A percentile compares a stretch with the other conserved stretches of the same genome.
phyloP scores from a whole-genome alignment of 352 stramenopile genomes.

The Globisporangium recalcitrans region DNA sequence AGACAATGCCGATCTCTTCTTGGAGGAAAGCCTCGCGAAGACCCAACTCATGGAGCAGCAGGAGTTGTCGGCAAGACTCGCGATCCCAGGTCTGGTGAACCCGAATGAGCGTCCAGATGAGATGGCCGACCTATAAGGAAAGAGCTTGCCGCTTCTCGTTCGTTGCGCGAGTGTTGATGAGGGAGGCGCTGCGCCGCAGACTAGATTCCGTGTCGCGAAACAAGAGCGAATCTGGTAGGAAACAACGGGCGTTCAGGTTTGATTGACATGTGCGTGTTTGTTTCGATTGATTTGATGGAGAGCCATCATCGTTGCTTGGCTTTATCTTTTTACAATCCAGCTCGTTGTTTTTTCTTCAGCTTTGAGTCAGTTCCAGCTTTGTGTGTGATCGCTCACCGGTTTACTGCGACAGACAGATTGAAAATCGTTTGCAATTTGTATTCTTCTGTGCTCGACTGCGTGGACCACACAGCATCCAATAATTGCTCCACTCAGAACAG shows the following conservation, averaged over 20 bases:
- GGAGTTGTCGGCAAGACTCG: constrained; percentile 72
- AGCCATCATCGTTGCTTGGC: constrained; percentile 8
- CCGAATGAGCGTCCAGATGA: constrained; percentile 88
- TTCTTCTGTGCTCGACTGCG: too few species aligned
- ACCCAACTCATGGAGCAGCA: constrained; percentile 86
- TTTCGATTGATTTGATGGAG: constrained; percentile 1
- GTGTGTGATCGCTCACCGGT: too few species aligned
- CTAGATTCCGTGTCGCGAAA: not conserved
- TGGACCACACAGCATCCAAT: not conserved
- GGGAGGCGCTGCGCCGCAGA: not conserved
- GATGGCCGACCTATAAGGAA: constrained; percentile 75
- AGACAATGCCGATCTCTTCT: constrained; percentile 96
- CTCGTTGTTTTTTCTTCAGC: not conserved
- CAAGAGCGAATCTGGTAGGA: constrained; percentile 1
- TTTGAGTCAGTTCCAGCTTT: not conserved
- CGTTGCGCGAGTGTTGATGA: not conserved
- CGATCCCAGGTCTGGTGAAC: constrained; percentile 89
- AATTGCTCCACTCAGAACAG: not conserved
- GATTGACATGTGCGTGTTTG: constrained; percentile 9
- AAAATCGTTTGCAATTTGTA: not conserved
- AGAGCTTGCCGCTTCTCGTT: not conserved
- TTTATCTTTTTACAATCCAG: constrained; percentile 8
- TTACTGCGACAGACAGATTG: not conserved
- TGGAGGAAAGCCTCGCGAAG: constrained; percentile 92
- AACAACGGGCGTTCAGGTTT: constrained; percentile 1